These are phyloP conservation scores for Didymella sp. DNA, from an alignment of 2,329 filamentous ascomycete genomes.

Conservation along the genomic window DNA sequence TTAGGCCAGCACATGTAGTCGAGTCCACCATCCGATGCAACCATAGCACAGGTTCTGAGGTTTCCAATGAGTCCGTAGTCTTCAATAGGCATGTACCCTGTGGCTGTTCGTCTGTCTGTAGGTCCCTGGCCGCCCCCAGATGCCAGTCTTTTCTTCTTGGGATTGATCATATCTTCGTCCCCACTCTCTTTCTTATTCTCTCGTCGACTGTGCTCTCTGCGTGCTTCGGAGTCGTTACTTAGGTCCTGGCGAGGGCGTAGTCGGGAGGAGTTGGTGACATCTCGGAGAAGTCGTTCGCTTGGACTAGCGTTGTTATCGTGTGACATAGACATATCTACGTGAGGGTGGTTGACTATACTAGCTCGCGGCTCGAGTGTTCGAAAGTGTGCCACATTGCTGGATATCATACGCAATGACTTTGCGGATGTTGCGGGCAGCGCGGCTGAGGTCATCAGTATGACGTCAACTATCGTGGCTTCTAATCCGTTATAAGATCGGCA, in stretches of 20 bases:
- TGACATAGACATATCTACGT: conserved; percentile 16
- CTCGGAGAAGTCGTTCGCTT: conserved; percentile 19
- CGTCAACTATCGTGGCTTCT: conserved; percentile 7
- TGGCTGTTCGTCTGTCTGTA: conserved; percentile 31
- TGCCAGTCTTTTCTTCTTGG: conserved; percentile 17
- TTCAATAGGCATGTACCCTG: conserved; percentile 55
- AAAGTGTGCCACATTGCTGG: not conserved
- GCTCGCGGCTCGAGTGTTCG: conserved; percentile 18
- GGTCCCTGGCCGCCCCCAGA: conserved; percentile 19
- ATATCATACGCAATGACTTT: not conserved
- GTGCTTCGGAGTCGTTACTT: conserved; percentile 20
- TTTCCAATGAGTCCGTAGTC: conserved; percentile 83
- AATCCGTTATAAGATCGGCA: not conserved
- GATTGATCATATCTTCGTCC: conserved; percentile 23
- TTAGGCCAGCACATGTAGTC: conserved; percentile 85
- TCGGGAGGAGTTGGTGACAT: conserved; percentile 21
- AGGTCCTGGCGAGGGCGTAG: conserved; percentile 11
- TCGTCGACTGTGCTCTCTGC: conserved; percentile 16
- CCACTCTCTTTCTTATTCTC: not conserved
- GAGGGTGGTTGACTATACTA: conserved; percentile 4
- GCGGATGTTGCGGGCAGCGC: conserved; percentile 11
- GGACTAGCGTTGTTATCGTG: conserved; percentile 6
- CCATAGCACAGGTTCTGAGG: conserved; percentile 70
- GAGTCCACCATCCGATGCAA: conserved; percentile 57
- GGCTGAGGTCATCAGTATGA: conserved; percentile 1